phyloP scores from a whole-genome alignment of 768 basidiomycete genomes.

The Boletus barrowsii region DNA sequence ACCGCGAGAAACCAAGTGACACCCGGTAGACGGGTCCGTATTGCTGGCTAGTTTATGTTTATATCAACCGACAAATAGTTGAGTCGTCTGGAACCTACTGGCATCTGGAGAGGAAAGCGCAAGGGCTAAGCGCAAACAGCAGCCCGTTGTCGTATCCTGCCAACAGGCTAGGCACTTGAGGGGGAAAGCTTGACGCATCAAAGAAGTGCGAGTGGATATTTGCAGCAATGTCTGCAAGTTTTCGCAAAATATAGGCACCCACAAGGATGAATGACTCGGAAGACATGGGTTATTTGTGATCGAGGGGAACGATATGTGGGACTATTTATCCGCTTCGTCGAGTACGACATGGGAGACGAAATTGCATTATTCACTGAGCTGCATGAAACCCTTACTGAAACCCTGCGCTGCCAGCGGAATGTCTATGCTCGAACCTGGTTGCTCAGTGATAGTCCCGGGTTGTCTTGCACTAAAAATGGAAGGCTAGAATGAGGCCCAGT shows the following conservation, averaged over 20 bases:
- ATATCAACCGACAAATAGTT: not conserved
- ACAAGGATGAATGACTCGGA: not conserved
- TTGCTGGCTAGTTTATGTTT: slow-evolving; percentile 5
- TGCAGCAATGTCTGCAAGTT: not conserved
- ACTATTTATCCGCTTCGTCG: slow-evolving; percentile 5
- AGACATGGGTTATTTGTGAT: not conserved
- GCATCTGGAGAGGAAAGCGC: slow-evolving; percentile 16
- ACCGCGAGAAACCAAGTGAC: slow-evolving; percentile 14
- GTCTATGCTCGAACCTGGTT: no score
- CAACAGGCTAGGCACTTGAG: slow-evolving; percentile 10
- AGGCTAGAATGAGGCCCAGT: no score
- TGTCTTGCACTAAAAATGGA: no score
- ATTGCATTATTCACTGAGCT: no score
- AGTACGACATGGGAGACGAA: not conserved
- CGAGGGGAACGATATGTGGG: not conserved
- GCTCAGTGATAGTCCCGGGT: no score
- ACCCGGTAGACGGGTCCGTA: slow-evolving; percentile 16
- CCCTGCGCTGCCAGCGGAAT: no score
- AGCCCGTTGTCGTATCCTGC: slow-evolving; percentile 18
- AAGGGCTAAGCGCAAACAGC: slow-evolving; percentile 12
- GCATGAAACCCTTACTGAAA: no score
- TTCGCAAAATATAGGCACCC: not conserved
- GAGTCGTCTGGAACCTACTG: slow-evolving; percentile 15
- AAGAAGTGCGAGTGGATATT: not conserved
- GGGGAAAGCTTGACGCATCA: not conserved